Evolutionary conservation across 768 basidiomycete species (phyloP).

Genomic region (Clathrus columnatus): DNA sequence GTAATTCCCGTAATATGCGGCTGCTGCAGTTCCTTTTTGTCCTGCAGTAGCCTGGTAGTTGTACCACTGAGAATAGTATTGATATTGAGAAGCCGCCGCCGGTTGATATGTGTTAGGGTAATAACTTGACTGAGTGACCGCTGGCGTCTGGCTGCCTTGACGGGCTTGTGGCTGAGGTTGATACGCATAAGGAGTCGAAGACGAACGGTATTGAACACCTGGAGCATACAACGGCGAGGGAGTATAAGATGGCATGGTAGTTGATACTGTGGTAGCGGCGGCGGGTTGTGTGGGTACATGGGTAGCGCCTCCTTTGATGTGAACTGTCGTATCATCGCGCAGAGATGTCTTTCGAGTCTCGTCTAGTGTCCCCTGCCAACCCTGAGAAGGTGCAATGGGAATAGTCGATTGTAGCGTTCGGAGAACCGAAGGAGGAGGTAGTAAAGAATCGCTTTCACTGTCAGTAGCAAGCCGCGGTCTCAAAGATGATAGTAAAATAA

Average conservation of each 20-base stretch:
- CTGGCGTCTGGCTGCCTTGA: slow-evolving; percentile 27
- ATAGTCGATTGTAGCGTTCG: slow-evolving; percentile 65
- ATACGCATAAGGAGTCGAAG: slow-evolving; percentile 5
- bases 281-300: background rate
- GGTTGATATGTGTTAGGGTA: slow-evolving; percentile 10
- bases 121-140: slow-evolving; percentile 11
- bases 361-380: slow-evolving; percentile 72
- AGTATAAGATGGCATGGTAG: slow-evolving; percentile 7
- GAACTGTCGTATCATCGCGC: slow-evolving; percentile 67
- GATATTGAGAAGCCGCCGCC: background rate
- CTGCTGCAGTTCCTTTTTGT: background rate
- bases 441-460: slow-evolving; percentile 29
- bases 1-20: background rate
- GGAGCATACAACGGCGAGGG: slow-evolving; percentile 11
- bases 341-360: slow-evolving; percentile 48
- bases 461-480: slow-evolving; percentile 45
- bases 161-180: slow-evolving; percentile 24
- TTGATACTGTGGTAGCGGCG: background rate
- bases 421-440: slow-evolving; percentile 57
- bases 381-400: slow-evolving; percentile 46
- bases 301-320: slow-evolving; percentile 36
- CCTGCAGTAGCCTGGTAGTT: slow-evolving; percentile 3
- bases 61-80: slow-evolving; percentile 2
- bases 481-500: slow-evolving; percentile 58
- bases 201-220: background rate